A percentile compares a stretch with the other conserved stretches of the same genome.
These are phyloP conservation scores for Pouteria glomerata DNA, from an alignment of 148 eudicot genomes.

Conservation along the genomic window DNA sequence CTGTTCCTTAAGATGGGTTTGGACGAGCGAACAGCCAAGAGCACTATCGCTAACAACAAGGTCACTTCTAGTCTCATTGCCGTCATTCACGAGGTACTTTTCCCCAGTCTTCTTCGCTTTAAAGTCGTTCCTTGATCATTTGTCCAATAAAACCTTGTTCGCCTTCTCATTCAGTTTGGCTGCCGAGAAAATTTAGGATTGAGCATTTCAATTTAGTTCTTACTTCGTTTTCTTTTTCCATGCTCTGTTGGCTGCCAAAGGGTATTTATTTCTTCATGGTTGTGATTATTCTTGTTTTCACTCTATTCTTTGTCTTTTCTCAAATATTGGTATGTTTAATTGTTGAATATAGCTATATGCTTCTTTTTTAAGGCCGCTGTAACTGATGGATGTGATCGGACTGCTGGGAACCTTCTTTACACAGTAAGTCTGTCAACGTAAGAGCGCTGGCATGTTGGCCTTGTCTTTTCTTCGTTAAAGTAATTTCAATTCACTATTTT, in stretches of 20 bases:
- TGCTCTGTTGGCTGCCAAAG: no score
- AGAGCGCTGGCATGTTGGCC: not conserved
- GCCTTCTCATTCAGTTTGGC: no score
- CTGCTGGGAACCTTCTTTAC: constrained; percentile 72
- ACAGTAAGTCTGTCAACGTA: constrained; percentile 35
- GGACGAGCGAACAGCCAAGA: constrained; percentile 68
- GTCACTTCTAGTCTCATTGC: constrained; percentile 74
- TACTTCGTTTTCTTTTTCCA: no score
- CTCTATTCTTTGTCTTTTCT: not conserved
- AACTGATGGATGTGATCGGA: constrained; percentile 70
- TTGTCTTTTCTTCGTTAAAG: not conserved
- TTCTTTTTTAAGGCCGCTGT: constrained; percentile 62
- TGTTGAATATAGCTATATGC: not conserved
- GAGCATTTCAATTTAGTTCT: no score
- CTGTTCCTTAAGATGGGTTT: constrained; percentile 65
- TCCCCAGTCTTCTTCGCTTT: no score
- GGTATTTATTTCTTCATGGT: no score
- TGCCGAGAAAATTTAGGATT: no score
- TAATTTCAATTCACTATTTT: no score
- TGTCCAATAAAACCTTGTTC: no score
- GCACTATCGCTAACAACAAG: constrained; percentile 73
- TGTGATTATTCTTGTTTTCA: no score
- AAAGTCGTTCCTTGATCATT: no score
- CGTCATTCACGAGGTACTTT: constrained; percentile 72
- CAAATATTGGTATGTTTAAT: not conserved